A percentile compares a stretch with the other conserved stretches of the same genome.
phyloP scores from a whole-genome alignment of 2,329 filamentous ascomycete genomes.

The Fusarium pseudoanthophilum region DNA sequence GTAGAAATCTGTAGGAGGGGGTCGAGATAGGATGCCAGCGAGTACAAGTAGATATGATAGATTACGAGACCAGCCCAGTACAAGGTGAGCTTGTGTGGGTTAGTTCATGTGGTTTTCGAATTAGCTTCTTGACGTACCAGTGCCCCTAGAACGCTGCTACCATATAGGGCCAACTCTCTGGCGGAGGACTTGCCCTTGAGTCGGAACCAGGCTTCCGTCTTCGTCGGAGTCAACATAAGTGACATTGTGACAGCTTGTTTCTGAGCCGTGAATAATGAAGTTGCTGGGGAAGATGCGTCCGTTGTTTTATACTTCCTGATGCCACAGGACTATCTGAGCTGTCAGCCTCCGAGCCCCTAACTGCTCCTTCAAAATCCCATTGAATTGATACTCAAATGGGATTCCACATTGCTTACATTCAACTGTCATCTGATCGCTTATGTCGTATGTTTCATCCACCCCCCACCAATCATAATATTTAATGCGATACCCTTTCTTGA shows the following conservation, averaged over 20 bases:
- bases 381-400: rapidly evolving
- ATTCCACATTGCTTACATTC: rapidly evolving
- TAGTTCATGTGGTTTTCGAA: background rate
- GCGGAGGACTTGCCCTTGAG: background rate
- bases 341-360: background rate
- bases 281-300: background rate
- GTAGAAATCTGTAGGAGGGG: background rate
- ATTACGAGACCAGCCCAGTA: background rate
- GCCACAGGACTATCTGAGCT: too few relatives aligned
- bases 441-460: background rate
- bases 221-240: background rate
- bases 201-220: background rate
- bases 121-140: background rate
- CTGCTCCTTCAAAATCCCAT: rapidly evolving
- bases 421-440: background rate
- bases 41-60: background rate
- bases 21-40: rapidly evolving
- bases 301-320: background rate
- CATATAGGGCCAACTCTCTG: background rate
- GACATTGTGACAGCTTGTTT: background rate
- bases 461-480: background rate
- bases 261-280: too few relatives aligned
- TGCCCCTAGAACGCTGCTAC: background rate
- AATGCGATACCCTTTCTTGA: too few relatives aligned
- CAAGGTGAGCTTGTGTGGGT: background rate